Base-by-base conservation (phyloP, 2,329 filamentous ascomycete species). In the Exophiala alcalophila region DNA sequence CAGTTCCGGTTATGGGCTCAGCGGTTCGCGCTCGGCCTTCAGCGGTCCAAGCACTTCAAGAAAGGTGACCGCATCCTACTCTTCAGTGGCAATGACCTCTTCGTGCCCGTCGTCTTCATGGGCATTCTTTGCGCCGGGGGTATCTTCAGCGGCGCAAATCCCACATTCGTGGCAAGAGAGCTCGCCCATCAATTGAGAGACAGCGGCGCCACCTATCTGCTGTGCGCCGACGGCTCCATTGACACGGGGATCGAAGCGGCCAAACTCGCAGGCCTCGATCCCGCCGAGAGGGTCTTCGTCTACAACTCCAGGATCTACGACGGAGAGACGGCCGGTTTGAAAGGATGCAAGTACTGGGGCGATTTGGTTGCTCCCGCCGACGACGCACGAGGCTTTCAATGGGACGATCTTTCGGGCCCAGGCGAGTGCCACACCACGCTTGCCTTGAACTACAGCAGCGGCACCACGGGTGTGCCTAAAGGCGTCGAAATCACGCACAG, bases 381-480 rank as follows among this genome's bases (percentile, higher is more conserved):
- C 29, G 53, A 57, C 16, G 54, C 49, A 16, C 33, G 57, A 16
- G 29, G 26, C 5, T 58, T 52, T 35, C 32, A 35, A 27, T 58
- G 56, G 54, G 48, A 53, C 27, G 44, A 52, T 43, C 38, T 53
- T 8, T 40, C 70, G 1, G 61, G 66, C 0, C 68, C 74, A 27
- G 65, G 77, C 2, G 71, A 71, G 44, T 62, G 66, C 16, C 54
- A 72, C 41, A 50, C 20, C 1, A 52, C 48, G 4, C 26, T 83
- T 53, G 82, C 79, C 16, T 74, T 94, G 49, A 92, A 94, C 63
- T 94, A 91, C 65, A 85, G 80, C 52, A 64, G 61, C 35, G 68
- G 86, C 8, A 90, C 84, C 1, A 94, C 88, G 0, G 87, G 88
- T 5, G 73, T 88, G 3, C 86, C 87, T 7, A 94, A 94, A 61